A percentile compares a stretch with the other conserved stretches of the same genome.
phyloP scores from a whole-genome alignment of 2,329 filamentous ascomycete genomes.

The Lachnum nothofagi region DNA sequence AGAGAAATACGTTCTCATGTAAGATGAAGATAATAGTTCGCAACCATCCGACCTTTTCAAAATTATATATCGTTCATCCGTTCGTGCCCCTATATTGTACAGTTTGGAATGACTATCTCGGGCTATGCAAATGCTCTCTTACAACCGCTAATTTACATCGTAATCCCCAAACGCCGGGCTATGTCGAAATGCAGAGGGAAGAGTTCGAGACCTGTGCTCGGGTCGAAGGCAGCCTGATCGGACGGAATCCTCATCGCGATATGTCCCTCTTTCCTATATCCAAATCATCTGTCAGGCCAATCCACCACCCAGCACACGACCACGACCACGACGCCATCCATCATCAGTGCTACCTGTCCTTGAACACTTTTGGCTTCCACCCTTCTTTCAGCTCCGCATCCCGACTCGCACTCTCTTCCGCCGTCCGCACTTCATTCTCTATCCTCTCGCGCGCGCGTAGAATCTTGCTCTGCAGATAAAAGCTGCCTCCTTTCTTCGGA shows the following conservation, averaged over 20 bases:
- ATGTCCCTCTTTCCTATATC: slow-evolving; percentile 1
- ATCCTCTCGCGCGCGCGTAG: slow-evolving; percentile 85
- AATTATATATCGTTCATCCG: slow-evolving; percentile 2
- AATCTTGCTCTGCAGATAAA: slow-evolving; percentile 97
- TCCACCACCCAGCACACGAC: slow-evolving; percentile 6
- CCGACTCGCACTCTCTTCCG: slow-evolving; percentile 63
- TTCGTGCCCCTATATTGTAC: slow-evolving; percentile 25
- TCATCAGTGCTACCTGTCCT: slow-evolving; percentile 56
- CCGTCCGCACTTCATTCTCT: slow-evolving; percentile 75
- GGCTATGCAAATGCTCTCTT: slow-evolving; percentile 25
- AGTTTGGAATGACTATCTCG: slow-evolving; percentile 16
- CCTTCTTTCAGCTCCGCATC: slow-evolving; percentile 79
- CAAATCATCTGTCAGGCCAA: slow-evolving; percentile 5
- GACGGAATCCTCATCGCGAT: slow-evolving; percentile 8
- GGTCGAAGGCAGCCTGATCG: slow-evolving; percentile 6
- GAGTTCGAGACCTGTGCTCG: slow-evolving; percentile 26
- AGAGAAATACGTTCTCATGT: too few relatives aligned
- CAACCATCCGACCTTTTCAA: background rate
- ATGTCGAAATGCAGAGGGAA: slow-evolving; percentile 33
- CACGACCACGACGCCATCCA: slow-evolving; percentile 4
- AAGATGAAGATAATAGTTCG: too few relatives aligned
- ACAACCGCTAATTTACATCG: slow-evolving; percentile 23
- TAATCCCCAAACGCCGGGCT: slow-evolving; percentile 32
- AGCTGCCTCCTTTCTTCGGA: slow-evolving; percentile 90
- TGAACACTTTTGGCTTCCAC: slow-evolving; percentile 93